A percentile compares a stretch with the other conserved stretches of the same genome.
phyloP scores from a whole-genome alignment of 2,329 filamentous ascomycete genomes.

The Tolypocladium guangdongense region DNA sequence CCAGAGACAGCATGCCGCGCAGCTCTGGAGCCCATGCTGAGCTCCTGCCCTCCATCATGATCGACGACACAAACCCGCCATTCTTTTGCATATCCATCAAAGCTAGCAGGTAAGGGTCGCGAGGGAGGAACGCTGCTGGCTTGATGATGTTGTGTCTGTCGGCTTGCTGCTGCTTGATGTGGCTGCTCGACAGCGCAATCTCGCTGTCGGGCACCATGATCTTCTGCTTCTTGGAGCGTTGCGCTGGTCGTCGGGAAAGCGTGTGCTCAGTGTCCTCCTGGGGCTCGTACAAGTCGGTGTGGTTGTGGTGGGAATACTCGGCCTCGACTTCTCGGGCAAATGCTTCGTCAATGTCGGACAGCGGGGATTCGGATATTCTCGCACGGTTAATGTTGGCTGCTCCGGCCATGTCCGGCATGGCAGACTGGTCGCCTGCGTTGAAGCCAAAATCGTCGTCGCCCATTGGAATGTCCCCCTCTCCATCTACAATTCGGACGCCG shows the following conservation, averaged over 20 bases:
- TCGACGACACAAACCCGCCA: conserved; percentile 78
- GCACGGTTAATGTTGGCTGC: conserved; percentile 40
- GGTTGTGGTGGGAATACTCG: conserved; percentile 42
- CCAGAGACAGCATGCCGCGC: conserved; percentile 80
- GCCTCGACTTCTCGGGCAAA: conserved; percentile 48
- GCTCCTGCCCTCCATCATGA: conserved; percentile 71
- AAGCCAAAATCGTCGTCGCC: conserved; percentile 54
- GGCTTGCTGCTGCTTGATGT: conserved; percentile 78
- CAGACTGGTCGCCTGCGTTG: conserved; percentile 49
- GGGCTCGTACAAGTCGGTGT: conserved; percentile 51
- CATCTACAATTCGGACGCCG: conserved; percentile 48
- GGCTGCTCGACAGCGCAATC: conserved; percentile 62
- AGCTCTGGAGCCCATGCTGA: conserved; percentile 85
- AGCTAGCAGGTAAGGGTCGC: conserved; percentile 76
- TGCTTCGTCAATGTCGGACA: conserved; percentile 59
- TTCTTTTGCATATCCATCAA: conserved; percentile 87
- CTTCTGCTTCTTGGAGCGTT: conserved; percentile 66
- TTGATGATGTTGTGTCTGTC: conserved; percentile 82
- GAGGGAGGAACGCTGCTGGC: conserved; percentile 70
- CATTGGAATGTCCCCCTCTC: conserved; percentile 55
- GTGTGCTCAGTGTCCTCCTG: conserved; percentile 45
- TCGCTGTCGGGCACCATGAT: conserved; percentile 71
- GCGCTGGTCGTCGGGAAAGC: conserved; percentile 56
- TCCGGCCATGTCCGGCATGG: conserved; percentile 35
- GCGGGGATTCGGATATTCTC: conserved; percentile 58